Conservation (phyloP, 2,329 filamentous ascomycete genomes). For the Arthrobotrys sinensis region DNA sequence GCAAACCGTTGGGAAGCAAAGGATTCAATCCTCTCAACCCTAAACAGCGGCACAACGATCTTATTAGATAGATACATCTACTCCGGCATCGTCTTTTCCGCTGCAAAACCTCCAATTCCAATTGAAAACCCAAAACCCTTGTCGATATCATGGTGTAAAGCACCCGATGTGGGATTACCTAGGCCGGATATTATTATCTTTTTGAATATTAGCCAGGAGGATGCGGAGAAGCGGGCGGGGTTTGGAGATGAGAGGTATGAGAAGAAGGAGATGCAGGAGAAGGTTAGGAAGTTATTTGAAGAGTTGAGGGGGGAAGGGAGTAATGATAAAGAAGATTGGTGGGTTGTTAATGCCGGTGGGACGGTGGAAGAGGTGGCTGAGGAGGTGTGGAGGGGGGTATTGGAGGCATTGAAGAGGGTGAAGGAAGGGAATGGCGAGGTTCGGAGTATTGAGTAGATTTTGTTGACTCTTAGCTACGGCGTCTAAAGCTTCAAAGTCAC, state of each 20-base stretch:
- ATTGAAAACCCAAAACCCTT: conserved; percentile 73
- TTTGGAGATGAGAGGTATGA: conserved; percentile 94
- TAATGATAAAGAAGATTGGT: conserved; percentile 60
- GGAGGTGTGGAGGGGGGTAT: conserved; percentile 71
- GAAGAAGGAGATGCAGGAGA: conserved; percentile 82
- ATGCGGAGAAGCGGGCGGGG: conserved; percentile 82
- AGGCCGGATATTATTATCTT: conserved; percentile 90
- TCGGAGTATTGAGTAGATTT: conserved; percentile 44
- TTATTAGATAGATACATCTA: conserved; percentile 96
- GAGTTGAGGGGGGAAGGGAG: conserved; percentile 53
- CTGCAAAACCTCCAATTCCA: conserved; percentile 75
- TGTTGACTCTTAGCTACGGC: neutral
- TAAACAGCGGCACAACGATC: conserved; percentile 79
- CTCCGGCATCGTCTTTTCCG: conserved; percentile 92
- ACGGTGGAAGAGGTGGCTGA: conserved; percentile 74
- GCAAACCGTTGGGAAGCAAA: conserved; percentile 87
- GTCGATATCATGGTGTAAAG: conserved; percentile 79
- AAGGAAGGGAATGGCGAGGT: conserved; percentile 36
- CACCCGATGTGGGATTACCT: conserved; percentile 87
- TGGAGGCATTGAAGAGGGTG: conserved; percentile 60
- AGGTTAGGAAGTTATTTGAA: conserved; percentile 71
- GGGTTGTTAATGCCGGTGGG: conserved; percentile 67
- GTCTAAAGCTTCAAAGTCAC: neutral
- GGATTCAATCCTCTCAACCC: conserved; percentile 66
- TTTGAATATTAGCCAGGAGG: conserved; percentile 82